A percentile compares a stretch with the other conserved stretches of the same genome.
These are phyloP conservation scores for Berkeleyomyces basicola DNA, from an alignment of 2,329 filamentous ascomycete genomes.

Conservation along the genomic window DNA sequence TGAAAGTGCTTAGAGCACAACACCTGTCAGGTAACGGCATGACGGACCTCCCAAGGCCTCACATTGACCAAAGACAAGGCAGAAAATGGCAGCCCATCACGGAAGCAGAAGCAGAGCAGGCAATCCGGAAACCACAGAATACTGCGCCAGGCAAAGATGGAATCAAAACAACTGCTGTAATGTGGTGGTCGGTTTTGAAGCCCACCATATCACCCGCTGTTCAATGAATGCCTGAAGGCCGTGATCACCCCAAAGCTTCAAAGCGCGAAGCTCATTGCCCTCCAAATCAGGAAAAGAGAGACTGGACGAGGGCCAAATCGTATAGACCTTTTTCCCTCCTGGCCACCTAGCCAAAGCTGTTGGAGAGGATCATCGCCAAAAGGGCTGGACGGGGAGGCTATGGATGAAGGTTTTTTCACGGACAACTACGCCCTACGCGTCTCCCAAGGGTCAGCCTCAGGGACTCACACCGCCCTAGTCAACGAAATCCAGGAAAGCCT, in stretches of 20 bases:
- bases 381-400: constrained; percentile 15
- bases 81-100: background rate
- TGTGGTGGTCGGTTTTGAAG: background rate
- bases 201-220: constrained; percentile 15
- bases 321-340: constrained; percentile 19
- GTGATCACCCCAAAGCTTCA: background rate
- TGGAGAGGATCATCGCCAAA: constrained; percentile 17
- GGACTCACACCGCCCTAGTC: constrained; percentile 15
- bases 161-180: background rate
- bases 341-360: constrained; percentile 17
- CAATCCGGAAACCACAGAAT: background rate
- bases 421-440: constrained; percentile 16
- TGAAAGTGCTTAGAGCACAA: background rate
- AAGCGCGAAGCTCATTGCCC: background rate
- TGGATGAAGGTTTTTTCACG: constrained; percentile 16
- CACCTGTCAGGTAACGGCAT: background rate
- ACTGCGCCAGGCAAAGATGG: too few species aligned
- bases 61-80: background rate
- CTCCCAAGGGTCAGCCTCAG: constrained; percentile 14
- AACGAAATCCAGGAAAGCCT: background rate
- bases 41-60: background rate
- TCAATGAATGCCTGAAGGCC: background rate
- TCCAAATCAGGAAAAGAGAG: constrained; percentile 13
- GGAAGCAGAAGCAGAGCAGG: background rate
- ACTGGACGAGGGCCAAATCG: constrained; percentile 14